Evolutionary conservation across 2,329 filamentous ascomycete species (phyloP), one percentile per base, ranked within the genome.

Genomic region (Penicillium sp.): DNA sequence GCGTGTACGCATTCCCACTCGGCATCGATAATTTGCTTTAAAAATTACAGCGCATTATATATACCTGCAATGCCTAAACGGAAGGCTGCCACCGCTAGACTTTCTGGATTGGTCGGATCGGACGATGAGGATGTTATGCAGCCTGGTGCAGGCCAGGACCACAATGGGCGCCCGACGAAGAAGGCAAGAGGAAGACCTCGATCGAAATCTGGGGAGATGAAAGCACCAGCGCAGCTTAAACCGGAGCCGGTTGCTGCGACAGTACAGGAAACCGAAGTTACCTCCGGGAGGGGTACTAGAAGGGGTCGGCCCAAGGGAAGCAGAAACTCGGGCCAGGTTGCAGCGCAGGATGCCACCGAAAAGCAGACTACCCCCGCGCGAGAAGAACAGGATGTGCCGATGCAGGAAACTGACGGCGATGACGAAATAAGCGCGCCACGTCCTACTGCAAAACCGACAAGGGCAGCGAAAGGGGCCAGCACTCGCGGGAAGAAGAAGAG

Each of bases 51-150:
- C 19, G 26, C 19, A 56, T 56, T 52, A 57, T 61, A 61, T 58
- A 54, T 47, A 7, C 29, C 13, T 31, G 19, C 45, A 58, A 79
- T 79, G 76, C 75, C 78, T 9, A 80, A 79, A 65, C 68, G 77
- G 50, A 81, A 81, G 63, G 76, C 73, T 7, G 64, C 73, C 15
- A 70, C 15, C 15, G 35, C 79, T 38, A 80, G 78, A 58, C 65
- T 84, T 17, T 82, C 82, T 38, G 78, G 76, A 9, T 67, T 84
- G 23, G 69, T 83, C 9, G 81, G 81, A 52, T 83, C 81, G 15
- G 82, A 85, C 45, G 75, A 75, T 64, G 79, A 82, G 41, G 78
- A 80, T 57, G 66, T 75, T 7, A 71, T 73, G 62, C 69, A 75
- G 64, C 69, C 69, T 49, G 73, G 56, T 70, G 30, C 49, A 45